Conservation (phyloP, 805 yeast species). For the Wickerhamiella parazyma region DNA sequence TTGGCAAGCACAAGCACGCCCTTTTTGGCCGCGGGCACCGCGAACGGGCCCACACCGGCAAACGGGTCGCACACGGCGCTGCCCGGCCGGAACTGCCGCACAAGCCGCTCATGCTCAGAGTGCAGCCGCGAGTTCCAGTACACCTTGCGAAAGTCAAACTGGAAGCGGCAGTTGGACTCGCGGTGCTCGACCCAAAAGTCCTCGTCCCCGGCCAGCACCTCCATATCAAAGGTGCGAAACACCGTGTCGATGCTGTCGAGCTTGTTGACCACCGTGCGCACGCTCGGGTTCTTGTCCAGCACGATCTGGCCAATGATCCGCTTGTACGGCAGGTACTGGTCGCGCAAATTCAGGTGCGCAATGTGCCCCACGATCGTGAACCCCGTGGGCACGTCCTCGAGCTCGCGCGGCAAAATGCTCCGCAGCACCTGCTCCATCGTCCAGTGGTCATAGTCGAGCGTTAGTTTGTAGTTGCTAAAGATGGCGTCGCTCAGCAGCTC, state of each 20-base stretch:
- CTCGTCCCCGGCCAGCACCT: slow-evolving; percentile 74
- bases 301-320: slow-evolving; percentile 76
- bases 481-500: slow-evolving; percentile 36
- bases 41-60: slow-evolving; percentile 99
- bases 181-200: slow-evolving; percentile 69
- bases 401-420: slow-evolving; percentile 58
- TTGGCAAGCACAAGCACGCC: slow-evolving; percentile 73
- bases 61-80: slow-evolving; percentile 86
- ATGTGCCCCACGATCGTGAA: slow-evolving; percentile 90
- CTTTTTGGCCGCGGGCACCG: slow-evolving; percentile 87
- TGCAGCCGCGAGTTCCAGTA: slow-evolving; percentile 95
- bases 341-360: slow-evolving; percentile 79
- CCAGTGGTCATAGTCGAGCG: slow-evolving; percentile 70
- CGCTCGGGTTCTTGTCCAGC: slow-evolving; percentile 69
- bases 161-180: slow-evolving; percentile 76
- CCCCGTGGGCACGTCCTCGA: slow-evolving; percentile 73
- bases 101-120: slow-evolving; percentile 81
- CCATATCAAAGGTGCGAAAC: slow-evolving; percentile 88
- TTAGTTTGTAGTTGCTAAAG: slow-evolving; percentile 40
- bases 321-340: slow-evolving; percentile 74
- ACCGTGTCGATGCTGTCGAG: slow-evolving; percentile 73
- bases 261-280: slow-evolving; percentile 85
- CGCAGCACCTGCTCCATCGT: slow-evolving; percentile 71
- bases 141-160: slow-evolving; percentile 81
- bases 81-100: slow-evolving; percentile 43